These are phyloP conservation scores for Sporothrix pallida DNA, from an alignment of 2,329 filamentous ascomycete genomes.

Conservation along the genomic window DNA sequence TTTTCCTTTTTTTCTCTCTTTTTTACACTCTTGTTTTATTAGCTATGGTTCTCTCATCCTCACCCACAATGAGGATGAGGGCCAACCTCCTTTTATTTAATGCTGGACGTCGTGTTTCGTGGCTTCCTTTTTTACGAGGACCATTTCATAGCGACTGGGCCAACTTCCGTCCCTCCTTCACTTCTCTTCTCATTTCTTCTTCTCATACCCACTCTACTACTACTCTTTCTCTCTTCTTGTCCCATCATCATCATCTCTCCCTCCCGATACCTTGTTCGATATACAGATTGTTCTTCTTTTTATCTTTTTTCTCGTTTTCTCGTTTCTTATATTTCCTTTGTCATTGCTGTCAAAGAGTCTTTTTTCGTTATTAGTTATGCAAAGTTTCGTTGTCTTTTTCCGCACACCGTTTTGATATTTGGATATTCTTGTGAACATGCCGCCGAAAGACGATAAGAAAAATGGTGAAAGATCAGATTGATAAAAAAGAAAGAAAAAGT, in stretches of 20 bases:
- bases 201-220: constrained; percentile 16
- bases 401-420: not conserved
- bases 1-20: constrained; percentile 20
- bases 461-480: not conserved
- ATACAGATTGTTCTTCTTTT: constrained; percentile 41
- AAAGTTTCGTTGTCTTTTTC: constrained; percentile 16
- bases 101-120: constrained; percentile 40
- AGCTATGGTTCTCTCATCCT: constrained; percentile 50
- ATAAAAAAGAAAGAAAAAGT: not conserved
- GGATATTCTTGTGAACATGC: not conserved
- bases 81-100: constrained; percentile 43
- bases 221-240: constrained; percentile 30
- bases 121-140: not conserved
- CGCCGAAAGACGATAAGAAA: not conserved
- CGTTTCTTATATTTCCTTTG: constrained; percentile 20
- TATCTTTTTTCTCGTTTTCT: constrained; percentile 32
- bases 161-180: not conserved
- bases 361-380: constrained; percentile 22
- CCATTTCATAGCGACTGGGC: constrained; percentile 20
- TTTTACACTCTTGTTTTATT: constrained; percentile 51
- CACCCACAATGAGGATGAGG: not conserved
- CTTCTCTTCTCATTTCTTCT: constrained; percentile 38
- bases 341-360: not conserved
- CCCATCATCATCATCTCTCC: constrained; percentile 9
- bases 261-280: constrained; percentile 55